These are phyloP conservation scores for Colletotrichum tropicicola DNA, from an alignment of 2,329 filamentous ascomycete species.

Conservation along the genomic window DNA sequence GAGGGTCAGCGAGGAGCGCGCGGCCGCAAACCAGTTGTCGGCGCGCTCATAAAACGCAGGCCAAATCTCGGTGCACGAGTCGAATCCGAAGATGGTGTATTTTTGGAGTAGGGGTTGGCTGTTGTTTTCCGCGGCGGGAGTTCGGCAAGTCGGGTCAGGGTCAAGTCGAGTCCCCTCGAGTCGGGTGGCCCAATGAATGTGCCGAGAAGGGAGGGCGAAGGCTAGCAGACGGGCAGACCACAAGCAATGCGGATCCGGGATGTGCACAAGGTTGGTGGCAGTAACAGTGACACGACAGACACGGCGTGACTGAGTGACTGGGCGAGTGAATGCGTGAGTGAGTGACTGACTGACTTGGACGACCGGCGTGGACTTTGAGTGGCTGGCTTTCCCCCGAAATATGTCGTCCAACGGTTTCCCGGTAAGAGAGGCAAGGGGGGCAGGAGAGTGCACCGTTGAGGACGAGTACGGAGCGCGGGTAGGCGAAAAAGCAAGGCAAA, in stretches of 20 bases:
- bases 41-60: conserved; percentile 21
- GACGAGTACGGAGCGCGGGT: no score
- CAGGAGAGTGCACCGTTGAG: no score
- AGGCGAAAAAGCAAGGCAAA: neutral
- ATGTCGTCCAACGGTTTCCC: conserved; percentile 22
- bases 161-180: neutral
- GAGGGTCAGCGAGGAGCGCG: conserved; percentile 16
- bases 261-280: conserved; percentile 27
- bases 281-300: conserved; percentile 20
- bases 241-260: conserved; percentile 27
- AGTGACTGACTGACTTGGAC: neutral
- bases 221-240: conserved; percentile 4
- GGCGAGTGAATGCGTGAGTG: neutral
- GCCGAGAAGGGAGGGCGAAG: conserved; percentile 16
- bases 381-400: conserved; percentile 21
- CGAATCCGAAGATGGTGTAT: neutral
- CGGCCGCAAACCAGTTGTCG: conserved; percentile 6
- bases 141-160: conserved; percentile 8
- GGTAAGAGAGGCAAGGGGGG: conserved; percentile 17
- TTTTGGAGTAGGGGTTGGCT: conserved; percentile 1
- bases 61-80: conserved; percentile 11
- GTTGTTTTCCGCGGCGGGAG: neutral
- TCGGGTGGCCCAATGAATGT: conserved; percentile 11
- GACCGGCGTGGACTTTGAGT: neutral
- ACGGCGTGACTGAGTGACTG: neutral